A percentile compares a stretch with the other conserved stretches of the same genome.
phyloP scores from a whole-genome alignment of 164 flowering plant genomes.

The Vitis cinerea region DNA sequence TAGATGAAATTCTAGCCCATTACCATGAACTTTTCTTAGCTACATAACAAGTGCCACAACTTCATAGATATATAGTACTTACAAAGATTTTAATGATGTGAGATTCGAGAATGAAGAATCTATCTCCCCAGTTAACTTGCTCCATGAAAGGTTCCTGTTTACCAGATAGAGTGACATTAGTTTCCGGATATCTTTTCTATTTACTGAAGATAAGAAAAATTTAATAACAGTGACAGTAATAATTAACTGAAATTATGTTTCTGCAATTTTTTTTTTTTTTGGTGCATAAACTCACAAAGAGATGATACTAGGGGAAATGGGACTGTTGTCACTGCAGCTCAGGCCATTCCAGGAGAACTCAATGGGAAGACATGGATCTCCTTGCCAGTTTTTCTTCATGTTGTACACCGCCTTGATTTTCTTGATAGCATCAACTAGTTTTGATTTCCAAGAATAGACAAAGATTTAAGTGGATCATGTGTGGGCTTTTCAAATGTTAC shows the following conservation, averaged over 20 bases:
- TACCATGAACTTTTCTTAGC: too few species aligned
- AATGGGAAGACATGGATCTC: conserved; percentile 56
- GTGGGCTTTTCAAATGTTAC: too few species aligned
- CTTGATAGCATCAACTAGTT: conserved; percentile 34
- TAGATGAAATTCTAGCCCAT: too few species aligned
- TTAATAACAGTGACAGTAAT: too few species aligned
- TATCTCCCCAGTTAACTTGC: conserved; percentile 29
- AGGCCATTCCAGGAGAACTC: conserved; percentile 44
- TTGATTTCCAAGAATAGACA: not conserved
- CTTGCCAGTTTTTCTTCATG: conserved; percentile 46
- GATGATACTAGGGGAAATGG: conserved; percentile 20
- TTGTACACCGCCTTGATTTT: conserved; percentile 33
- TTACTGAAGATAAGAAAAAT: too few species aligned
- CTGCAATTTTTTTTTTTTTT: too few species aligned
- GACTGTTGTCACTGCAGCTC: conserved; percentile 28
- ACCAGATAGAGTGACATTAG: not conserved
- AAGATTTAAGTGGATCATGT: too few species aligned
- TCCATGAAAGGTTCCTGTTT: conserved; percentile 32
- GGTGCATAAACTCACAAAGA: conserved; percentile 34
- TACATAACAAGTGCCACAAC: too few species aligned
- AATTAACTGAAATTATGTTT: too few species aligned
- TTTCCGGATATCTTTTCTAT: too few species aligned
- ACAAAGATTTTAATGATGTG: conserved; percentile 19
- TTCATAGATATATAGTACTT: conserved; percentile 5
- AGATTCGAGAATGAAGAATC: conserved; percentile 20